These are phyloP conservation scores for Tylopilus rubrobrunneus DNA, from an alignment of 768 basidiomycete species.

Conservation along the genomic window DNA sequence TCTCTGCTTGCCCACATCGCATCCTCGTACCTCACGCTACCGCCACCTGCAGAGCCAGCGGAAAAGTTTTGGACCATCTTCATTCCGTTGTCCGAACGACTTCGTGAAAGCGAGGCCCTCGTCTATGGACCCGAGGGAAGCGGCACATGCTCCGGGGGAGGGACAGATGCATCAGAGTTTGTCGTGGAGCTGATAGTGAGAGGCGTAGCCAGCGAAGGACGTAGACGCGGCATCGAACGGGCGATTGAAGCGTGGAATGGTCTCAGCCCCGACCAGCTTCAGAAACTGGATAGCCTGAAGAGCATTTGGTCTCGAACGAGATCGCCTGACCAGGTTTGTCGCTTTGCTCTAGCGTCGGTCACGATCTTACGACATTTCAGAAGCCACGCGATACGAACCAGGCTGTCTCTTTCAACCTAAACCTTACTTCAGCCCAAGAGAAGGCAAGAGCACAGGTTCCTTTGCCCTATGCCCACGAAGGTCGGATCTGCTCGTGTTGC, in stretches of 20 bases:
- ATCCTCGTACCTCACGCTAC: conserved; percentile 64
- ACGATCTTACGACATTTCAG: conserved; percentile 17
- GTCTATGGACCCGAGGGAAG: conserved; percentile 55
- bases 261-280: conserved; percentile 42
- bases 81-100: conserved; percentile 60
- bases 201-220: conserved; percentile 38
- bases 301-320: conserved; percentile 40
- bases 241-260: conserved; percentile 61
- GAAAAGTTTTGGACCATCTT: conserved; percentile 82
- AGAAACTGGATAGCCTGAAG: conserved; percentile 50
- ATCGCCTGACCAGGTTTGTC: conserved; percentile 30
- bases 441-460: conserved; percentile 77
- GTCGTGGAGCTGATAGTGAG: conserved; percentile 61
- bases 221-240: conserved; percentile 55
- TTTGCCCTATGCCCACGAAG: conserved; percentile 87
- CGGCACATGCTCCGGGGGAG: conserved; percentile 37
- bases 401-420: conserved; percentile 83
- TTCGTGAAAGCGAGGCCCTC: conserved; percentile 54
- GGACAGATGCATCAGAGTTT: conserved; percentile 41
- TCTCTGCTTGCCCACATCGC: conserved; percentile 66
- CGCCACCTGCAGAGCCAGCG: conserved; percentile 58
- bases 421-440: conserved; percentile 77
- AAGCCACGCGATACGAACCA: conserved; percentile 56
- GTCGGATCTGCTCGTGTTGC: conserved; percentile 32
- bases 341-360: not conserved